Evolutionary conservation across 495 filamentous ascomycete genomes (phyloP).

Genomic region (Aspergillus wentii): DNA sequence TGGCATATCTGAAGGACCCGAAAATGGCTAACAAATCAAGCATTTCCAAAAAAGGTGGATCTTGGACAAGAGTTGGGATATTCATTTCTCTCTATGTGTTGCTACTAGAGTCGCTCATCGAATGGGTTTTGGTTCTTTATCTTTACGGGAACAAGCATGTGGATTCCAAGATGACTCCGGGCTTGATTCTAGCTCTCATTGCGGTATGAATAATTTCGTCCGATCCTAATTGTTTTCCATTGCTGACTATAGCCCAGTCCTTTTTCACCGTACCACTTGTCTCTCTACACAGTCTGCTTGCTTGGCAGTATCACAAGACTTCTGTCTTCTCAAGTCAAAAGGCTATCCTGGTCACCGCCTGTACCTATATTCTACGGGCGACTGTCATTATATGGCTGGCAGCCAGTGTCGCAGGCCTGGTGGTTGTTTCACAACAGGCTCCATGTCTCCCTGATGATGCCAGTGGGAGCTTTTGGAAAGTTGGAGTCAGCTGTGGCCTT

Average conservation of each 20-base stretch:
- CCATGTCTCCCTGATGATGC: constrained; percentile 29
- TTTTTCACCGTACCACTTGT: constrained; percentile 35
- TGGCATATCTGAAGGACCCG: neutral
- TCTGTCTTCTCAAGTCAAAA: constrained; percentile 32
- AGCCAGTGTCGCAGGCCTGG: constrained; percentile 36
- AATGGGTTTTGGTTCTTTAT: constrained; percentile 35
- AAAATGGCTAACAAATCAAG: constrained; percentile 23
- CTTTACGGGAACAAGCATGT: constrained; percentile 33
- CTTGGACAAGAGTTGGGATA: constrained; percentile 39
- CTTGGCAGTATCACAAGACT: constrained; percentile 41
- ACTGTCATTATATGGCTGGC: constrained; percentile 37
- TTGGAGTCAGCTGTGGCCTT: constrained; percentile 37
- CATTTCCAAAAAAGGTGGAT: constrained; percentile 24
- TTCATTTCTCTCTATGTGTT: constrained; percentile 36
- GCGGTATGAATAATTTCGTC: constrained; percentile 22
- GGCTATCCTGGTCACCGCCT: constrained; percentile 28
- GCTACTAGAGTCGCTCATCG: constrained; percentile 32
- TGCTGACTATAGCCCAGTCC: constrained; percentile 21
- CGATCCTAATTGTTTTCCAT: neutral
- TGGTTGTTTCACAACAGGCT: constrained; percentile 35
- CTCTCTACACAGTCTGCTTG: constrained; percentile 38
- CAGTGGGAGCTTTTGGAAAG: constrained; percentile 29
- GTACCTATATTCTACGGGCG: constrained; percentile 34
- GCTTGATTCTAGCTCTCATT: constrained; percentile 31
- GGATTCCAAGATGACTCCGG: constrained; percentile 40